phyloP scores from a whole-genome alignment of 495 filamentous ascomycete species.

The Pyronema domesticum region DNA sequence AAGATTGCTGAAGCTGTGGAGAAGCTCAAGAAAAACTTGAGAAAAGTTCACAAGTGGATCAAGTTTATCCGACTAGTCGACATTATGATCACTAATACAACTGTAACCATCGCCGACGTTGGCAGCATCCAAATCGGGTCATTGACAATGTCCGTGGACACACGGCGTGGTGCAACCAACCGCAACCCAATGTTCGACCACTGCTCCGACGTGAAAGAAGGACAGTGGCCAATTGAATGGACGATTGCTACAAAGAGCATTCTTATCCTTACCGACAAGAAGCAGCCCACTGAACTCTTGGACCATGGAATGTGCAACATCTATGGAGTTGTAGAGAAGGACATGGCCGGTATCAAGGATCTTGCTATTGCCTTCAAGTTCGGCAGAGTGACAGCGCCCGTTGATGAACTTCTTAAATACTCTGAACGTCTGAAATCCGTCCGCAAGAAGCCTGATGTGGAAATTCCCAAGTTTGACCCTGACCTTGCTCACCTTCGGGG shows the following conservation, averaged over 20 bases:
- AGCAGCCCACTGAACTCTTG: slow-evolving; percentile 68
- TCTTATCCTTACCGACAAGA: slow-evolving; percentile 56
- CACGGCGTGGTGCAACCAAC: slow-evolving; percentile 76
- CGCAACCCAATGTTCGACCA: slow-evolving; percentile 79
- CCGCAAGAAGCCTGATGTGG: slow-evolving; percentile 6
- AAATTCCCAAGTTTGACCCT: slow-evolving; percentile 6
- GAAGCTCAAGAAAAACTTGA: slow-evolving; percentile 50
- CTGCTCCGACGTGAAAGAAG: slow-evolving; percentile 43
- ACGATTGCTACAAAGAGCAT: slow-evolving; percentile 70
- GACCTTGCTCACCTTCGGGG: slow-evolving; percentile 7
- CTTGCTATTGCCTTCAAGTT: slow-evolving; percentile 78
- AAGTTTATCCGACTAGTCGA: slow-evolving; percentile 83
- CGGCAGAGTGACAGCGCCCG: slow-evolving; percentile 74
- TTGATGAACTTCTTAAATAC: slow-evolving; percentile 62
- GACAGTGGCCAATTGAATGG: slow-evolving; percentile 83
- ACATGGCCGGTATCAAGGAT: slow-evolving; percentile 73
- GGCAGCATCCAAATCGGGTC: slow-evolving; percentile 71
- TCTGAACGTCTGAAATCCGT: slow-evolving; percentile 26
- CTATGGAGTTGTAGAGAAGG: slow-evolving; percentile 80
- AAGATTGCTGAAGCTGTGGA: slow-evolving; percentile 33
- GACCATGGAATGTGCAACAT: slow-evolving; percentile 78
- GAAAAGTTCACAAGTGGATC: slow-evolving; percentile 60
- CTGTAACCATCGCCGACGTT: slow-evolving; percentile 54
- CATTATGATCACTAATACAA: slow-evolving; percentile 65
- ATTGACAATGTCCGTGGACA: slow-evolving; percentile 75